Evolutionary conservation across 805 yeast species (phyloP).

Genomic region (Candida tibetensis): DNA sequence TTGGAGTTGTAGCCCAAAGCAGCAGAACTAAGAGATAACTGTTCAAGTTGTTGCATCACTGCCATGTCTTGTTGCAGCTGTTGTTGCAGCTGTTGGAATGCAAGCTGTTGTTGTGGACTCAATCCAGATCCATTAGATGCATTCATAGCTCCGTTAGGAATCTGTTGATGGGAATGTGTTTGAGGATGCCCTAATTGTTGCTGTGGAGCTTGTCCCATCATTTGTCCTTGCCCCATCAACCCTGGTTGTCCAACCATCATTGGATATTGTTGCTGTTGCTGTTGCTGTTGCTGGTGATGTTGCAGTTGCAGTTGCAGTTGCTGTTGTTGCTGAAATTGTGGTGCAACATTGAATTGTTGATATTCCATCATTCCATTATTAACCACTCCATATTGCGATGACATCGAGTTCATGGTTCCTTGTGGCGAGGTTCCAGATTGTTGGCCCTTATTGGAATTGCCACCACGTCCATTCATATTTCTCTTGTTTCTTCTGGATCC

Average conservation of each 20-base stretch:
- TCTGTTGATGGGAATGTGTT: neutral
- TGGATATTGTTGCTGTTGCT: neutral
- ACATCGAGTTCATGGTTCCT: neutral
- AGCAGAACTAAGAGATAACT: slow-evolving; percentile 44
- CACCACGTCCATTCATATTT: slow-evolving; percentile 6
- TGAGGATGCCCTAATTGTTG: neutral
- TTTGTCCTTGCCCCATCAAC: neutral
- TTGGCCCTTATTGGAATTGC: neutral
- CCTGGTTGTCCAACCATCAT: neutral
- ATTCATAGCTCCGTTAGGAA: neutral
- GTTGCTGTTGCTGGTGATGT: slow-evolving; percentile 9
- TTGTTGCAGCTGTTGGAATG: slow-evolving; percentile 11
- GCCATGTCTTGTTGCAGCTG: slow-evolving; percentile 26
- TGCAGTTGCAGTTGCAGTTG: slow-evolving; percentile 11
- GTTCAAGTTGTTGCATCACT: slow-evolving; percentile 47
- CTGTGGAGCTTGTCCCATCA: neutral
- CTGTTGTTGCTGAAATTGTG: slow-evolving; percentile 6
- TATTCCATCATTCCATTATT: neutral
- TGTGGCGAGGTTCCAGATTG: slow-evolving; percentile 4
- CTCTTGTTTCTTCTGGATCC: slow-evolving; percentile 26
- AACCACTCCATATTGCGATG: neutral
- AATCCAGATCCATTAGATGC: neutral
- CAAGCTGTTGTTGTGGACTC: slow-evolving; percentile 5
- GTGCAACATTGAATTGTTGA: neutral
- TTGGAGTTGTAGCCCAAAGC: slow-evolving; percentile 45